Evolutionary conservation across 2,329 filamentous ascomycete genomes (phyloP), one percentile per base, ranked within the genome.

Genomic region (Colletotrichum sp.): DNA sequence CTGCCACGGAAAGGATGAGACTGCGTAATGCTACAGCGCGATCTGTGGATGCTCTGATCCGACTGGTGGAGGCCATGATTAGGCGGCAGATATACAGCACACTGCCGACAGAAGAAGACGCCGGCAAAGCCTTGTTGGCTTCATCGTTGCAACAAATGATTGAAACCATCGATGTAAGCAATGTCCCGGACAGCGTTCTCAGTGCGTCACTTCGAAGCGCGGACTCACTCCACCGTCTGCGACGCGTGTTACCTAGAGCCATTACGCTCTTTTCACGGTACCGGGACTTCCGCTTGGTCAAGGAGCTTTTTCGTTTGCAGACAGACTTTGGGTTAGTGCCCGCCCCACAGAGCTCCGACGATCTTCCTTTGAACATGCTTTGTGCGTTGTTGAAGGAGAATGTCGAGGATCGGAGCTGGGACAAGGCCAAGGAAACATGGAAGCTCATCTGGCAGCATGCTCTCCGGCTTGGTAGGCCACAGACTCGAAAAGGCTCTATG

Each of bases 331-430:
- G 16, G 36, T 48, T 84, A 34, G 82, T 83, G 61, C 79, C 86
- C 25, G n/a, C 44, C 84, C 88, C 32, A 84, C 83, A 59, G 75
- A 77, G 85, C n/a, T 28, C 59, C 6, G 28, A 32, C 59, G 77
- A 83, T 2, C 84, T 90, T 19, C 90, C 93, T 0, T 83, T 91
- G 4, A 82, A 86, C 19, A 84, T 96, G 71, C 84, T 94, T 27
- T 88, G 88, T 66, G 89, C 93, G 11, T 84, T 96, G 74, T 96
- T 98, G 93, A 86, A 89, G 27, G 88, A 91, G 1, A 90, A 94
- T 80, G 85, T 91, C 59, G 86, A 88, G 68, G 89, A 92, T 22
- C 84, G 87, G 52, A 88, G 92, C 27, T 90, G 91, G 78, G 86
- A 89, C 7, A 88, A 91, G 68, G 92, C 96, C 25, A 89, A 91